Base-by-base conservation (phyloP, 192 early-diverging fungal species). In the Kappamyces sp. region DNA sequence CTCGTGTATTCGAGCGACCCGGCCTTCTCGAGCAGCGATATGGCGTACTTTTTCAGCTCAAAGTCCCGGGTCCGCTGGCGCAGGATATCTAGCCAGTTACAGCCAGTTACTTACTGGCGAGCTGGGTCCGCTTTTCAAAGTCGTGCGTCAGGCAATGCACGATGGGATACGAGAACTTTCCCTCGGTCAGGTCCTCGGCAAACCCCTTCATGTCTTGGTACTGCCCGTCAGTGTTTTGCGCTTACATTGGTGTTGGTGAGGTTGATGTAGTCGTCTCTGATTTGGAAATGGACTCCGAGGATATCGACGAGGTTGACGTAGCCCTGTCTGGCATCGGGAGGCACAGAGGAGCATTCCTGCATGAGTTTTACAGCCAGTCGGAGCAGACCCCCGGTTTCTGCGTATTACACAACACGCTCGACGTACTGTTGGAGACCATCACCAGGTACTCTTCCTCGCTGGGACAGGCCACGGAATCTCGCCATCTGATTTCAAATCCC, bases 101-200 rank as follows among this genome's bases (percentile, higher is more conserved):
- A 67, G 6, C 40, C 12, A 23, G n/a, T 55, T 42, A 63, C 74
- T 51, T 77, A 87, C 85, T 92, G 42, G 89, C 68, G 41, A 96
- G 67, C 70, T 90, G 82, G 33, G 79, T 31, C 32, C 7, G 55
- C 55, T 57, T 75, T 60, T 87, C 83, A 37, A 84, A 69, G 47
- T 82, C 71, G 3, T 68, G 50, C 4, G 80, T 75, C 48, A 98
- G 92, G 8, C 87, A 89, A 58, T 93, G 92, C 35, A 93, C 88
- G 59, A 98, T 83, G 10, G 90, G 90, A 70, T 89, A 99, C 8
- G 92, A 95, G 68, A 96, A 99, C 76, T 99, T 99, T 67, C 97
- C 97, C 76, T 99, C 97, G 0, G 93, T 94, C 46, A 99, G 70
- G 65, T 99, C 97, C 74, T 99, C 97, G 63, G 94, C 95, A 67